A percentile compares a stretch with the other conserved stretches of the same genome.
phyloP scores from a whole-genome alignment of 108 stramenopile genomes.

The Parietichytrium sp. region DNA sequence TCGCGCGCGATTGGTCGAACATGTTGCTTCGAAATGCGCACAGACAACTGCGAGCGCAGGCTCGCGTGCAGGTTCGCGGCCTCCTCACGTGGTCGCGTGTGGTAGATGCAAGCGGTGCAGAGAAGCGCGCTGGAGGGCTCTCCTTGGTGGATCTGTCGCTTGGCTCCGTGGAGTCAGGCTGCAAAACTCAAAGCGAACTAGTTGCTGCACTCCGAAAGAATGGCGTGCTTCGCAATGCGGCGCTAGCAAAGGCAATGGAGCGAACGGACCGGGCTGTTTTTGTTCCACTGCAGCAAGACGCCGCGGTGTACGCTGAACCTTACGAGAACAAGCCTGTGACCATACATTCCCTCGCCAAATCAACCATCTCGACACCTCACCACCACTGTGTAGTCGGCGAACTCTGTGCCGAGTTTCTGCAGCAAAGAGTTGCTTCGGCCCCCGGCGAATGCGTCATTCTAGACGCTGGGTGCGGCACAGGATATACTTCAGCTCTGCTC shows the following conservation, averaged over 20 bases:
- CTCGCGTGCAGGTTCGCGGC: no score
- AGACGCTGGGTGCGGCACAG: neutral
- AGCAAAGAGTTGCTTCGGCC: neutral
- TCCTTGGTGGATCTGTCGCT: neutral
- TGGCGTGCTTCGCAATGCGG: neutral
- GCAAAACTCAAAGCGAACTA: neutral
- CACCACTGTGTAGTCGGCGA: conserved; percentile 31
- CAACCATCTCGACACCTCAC: conserved; percentile 14
- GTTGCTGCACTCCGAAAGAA: conserved; percentile 1
- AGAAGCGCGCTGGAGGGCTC: neutral
- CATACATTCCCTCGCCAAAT: neutral
- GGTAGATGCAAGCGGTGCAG: conserved; percentile 12
- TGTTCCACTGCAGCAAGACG: conserved; percentile 25
- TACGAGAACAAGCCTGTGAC: neutral
- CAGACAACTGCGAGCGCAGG: no score
- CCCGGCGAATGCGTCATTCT: neutral
- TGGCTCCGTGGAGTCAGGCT: neutral
- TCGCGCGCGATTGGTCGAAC: no score
- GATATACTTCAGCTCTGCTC: neutral
- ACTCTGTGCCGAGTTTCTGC: neutral
- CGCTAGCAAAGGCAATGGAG: neutral
- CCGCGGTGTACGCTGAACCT: conserved; percentile 28
- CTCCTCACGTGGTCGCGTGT: no score
- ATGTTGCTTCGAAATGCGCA: no score
- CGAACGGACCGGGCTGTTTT: neutral